Conservation (phyloP, 495 filamentous ascomycete genomes). For the Entonaema liquescens region DNA sequence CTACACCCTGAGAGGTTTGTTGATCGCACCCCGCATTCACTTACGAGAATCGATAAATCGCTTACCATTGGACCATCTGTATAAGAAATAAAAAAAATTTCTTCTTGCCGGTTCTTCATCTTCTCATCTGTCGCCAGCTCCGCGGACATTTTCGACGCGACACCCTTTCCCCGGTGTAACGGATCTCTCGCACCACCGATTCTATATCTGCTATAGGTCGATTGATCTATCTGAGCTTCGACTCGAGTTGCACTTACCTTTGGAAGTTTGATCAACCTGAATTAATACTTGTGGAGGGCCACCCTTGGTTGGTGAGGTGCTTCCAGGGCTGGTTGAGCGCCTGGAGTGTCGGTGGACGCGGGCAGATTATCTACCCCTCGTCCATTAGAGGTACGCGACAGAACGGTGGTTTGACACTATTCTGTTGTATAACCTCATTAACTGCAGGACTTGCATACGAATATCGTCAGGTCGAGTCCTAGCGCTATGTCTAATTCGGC, state of each 20-base stretch:
- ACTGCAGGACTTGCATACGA: slow-evolving; percentile 32
- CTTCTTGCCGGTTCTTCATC: slow-evolving; percentile 28
- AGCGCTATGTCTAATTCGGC: slow-evolving; percentile 53
- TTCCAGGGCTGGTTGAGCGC: slow-evolving; percentile 39
- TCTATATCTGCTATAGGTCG: not conserved
- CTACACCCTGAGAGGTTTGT: slow-evolving; percentile 21
- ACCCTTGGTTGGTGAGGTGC: slow-evolving; percentile 33
- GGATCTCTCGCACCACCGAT: slow-evolving; percentile 12
- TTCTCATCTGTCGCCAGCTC: slow-evolving; percentile 20
- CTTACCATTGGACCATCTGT: slow-evolving; percentile 37
- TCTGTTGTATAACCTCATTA: slow-evolving; percentile 27
- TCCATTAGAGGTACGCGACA: slow-evolving; percentile 42
- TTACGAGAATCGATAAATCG: slow-evolving; percentile 26
- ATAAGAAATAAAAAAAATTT: slow-evolving; percentile 29
- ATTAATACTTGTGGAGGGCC: slow-evolving; percentile 26
- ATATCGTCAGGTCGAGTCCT: slow-evolving; percentile 24
- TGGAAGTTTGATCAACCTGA: slow-evolving; percentile 28
- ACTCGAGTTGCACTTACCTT: slow-evolving; percentile 19
- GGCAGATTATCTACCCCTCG: slow-evolving; percentile 37
- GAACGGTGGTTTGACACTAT: slow-evolving; percentile 25
- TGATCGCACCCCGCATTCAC: slow-evolving; percentile 44
- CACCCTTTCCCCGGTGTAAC: slow-evolving; percentile 22
- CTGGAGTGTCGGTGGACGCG: slow-evolving; percentile 44
- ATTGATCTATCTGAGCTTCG: slow-evolving; percentile 15
- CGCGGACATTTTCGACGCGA: slow-evolving; percentile 22